Percentiles rank a stretch among this genome's conserved stretches.
These are phyloP conservation scores for Inga oerstediana DNA, from an alignment of 306 rosid species.

Conservation along the genomic window DNA sequence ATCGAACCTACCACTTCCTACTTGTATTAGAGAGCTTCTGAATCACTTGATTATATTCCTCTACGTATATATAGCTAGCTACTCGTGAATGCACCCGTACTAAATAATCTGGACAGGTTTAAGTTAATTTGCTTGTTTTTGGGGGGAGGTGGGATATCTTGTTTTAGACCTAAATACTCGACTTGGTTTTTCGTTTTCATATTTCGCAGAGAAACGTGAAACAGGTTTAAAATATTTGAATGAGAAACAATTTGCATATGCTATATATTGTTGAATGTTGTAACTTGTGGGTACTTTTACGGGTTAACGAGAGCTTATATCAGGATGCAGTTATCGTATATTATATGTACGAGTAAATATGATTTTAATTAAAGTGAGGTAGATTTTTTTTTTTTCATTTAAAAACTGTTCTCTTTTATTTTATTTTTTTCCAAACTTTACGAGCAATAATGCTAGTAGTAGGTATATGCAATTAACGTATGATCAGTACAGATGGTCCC, in stretches of 20 bases:
- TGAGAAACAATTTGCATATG: background rate
- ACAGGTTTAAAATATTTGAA: background rate
- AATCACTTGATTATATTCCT: background rate
- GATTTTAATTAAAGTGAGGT: background rate
- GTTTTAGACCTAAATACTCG: background rate
- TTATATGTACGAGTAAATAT: background rate
- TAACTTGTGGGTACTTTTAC: background rate
- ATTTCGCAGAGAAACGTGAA: background rate
- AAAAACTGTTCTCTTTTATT: background rate
- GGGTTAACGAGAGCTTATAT: background rate
- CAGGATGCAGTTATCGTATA: background rate
- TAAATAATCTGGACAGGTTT: background rate
- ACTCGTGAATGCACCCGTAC: background rate
- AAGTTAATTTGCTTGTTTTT: background rate
- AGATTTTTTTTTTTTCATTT: background rate
- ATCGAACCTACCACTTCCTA: too few relatives aligned
- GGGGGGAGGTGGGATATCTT: too few relatives aligned
- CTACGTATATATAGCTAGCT: background rate
- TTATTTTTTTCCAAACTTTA: background rate
- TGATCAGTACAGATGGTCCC: conserved; percentile 41
- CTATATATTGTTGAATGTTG: background rate
- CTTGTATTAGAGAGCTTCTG: too few relatives aligned
- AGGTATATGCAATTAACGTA: conserved; percentile 39
- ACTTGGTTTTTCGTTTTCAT: too few relatives aligned
- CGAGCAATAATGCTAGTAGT: conserved; percentile 40